Evolutionary conservation across 768 basidiomycete species (phyloP).

Genomic region (Termitomyces sp.): DNA sequence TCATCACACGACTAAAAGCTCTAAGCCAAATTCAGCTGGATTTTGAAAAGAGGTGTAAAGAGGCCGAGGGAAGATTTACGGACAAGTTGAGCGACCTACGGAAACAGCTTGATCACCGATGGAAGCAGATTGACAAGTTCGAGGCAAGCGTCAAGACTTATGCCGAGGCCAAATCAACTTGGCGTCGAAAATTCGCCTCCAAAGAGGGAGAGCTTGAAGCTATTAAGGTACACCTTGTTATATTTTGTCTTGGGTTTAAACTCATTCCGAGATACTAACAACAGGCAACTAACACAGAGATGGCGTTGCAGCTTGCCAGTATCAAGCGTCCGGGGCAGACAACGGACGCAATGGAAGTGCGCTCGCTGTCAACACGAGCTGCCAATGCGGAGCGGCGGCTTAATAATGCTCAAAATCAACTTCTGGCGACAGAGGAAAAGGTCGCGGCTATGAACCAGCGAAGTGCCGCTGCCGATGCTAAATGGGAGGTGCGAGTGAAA

Average conservation of each 20-base stretch:
- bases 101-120: conserved; percentile 83
- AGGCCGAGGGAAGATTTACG: conserved; percentile 66
- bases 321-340: conserved; percentile 58
- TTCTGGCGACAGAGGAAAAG: conserved; percentile 82
- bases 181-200: conserved; percentile 77
- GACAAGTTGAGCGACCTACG: conserved; percentile 79
- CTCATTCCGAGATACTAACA: background rate
- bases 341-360: conserved; percentile 66
- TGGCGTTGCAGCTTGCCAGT: conserved; percentile 65
- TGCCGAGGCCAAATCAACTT: conserved; percentile 75
- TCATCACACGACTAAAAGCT: conserved; percentile 82
- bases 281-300: conserved; percentile 72
- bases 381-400: conserved; percentile 86
- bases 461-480: conserved; percentile 69
- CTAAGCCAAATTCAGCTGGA: conserved; percentile 82
- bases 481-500: conserved; percentile 94
- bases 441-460: conserved; percentile 72
- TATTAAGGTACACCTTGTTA: conserved; percentile 57
- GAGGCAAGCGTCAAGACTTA: conserved; percentile 82
- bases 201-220: conserved; percentile 92
- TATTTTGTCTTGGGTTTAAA: background rate
- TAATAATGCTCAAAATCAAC: conserved; percentile 82
- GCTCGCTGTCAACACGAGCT: conserved; percentile 69
- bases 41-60: conserved; percentile 84
- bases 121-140: conserved; percentile 93